These are phyloP conservation scores for Macrolepiota dolichaula DNA, from an alignment of 768 basidiomycete species.

Conservation along the genomic window DNA sequence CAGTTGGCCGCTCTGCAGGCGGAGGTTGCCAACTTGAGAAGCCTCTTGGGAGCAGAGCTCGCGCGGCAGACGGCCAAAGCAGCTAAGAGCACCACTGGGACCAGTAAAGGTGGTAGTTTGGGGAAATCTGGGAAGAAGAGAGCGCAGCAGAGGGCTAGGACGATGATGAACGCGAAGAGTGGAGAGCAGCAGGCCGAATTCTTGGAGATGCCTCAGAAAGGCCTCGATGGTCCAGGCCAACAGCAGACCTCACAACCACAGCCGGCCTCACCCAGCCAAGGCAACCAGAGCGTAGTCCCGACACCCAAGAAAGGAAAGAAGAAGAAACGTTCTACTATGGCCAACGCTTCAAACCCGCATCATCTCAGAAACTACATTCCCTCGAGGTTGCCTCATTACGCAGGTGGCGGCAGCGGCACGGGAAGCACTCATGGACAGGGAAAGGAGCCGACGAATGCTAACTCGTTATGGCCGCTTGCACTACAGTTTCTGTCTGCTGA, in stretches of 20 bases:
- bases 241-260: constrained; percentile 6
- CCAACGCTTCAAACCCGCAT: constrained; percentile 94
- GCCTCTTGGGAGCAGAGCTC: constrained; percentile 72
- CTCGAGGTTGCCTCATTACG: constrained; percentile 63
- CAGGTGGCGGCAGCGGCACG: constrained; percentile 15
- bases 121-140: constrained; percentile 32
- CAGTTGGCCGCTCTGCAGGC: constrained; percentile 65
- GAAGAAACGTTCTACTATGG: constrained; percentile 90
- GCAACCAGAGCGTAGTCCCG: constrained; percentile 12
- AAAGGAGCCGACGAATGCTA: constrained; percentile 33
- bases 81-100: constrained; percentile 46
- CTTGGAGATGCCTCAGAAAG: constrained; percentile 27
- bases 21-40: constrained; percentile 63
- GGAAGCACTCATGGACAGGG: constrained; percentile 19
- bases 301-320: constrained; percentile 58
- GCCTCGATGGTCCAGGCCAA: constrained; percentile 10
- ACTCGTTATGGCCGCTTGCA: constrained; percentile 58
- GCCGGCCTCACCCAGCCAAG: background rate
- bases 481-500: constrained; percentile 68
- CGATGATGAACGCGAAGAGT: constrained; percentile 19
- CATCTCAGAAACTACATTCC: constrained; percentile 93
- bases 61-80: constrained; percentile 65
- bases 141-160: constrained; percentile 33
- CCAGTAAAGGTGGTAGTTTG: constrained; percentile 18
- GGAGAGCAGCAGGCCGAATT: constrained; percentile 35